These are phyloP conservation scores for Astrephomene gubernaculifera DNA, from an alignment of 139 green algal genomes.

Conservation along the genomic window DNA sequence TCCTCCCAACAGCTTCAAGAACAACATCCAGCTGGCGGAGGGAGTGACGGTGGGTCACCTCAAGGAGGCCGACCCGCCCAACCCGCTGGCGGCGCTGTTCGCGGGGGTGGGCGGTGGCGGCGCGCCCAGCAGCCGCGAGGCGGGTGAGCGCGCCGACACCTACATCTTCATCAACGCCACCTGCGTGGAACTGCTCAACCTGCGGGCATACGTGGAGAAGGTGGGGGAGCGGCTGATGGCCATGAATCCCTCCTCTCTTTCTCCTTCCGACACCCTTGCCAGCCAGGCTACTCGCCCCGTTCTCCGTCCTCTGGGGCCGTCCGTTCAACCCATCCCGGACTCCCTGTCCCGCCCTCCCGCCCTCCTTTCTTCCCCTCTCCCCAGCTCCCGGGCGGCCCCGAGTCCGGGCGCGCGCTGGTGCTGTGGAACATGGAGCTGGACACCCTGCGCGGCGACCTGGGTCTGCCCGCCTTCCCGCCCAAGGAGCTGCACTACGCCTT, in stretches of 20 bases:
- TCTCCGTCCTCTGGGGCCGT: background rate
- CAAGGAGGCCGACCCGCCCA: slow-evolving; percentile 60
- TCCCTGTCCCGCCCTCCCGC: background rate
- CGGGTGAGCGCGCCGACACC: slow-evolving; percentile 76
- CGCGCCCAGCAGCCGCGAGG: slow-evolving; percentile 47
- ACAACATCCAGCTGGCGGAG: slow-evolving; percentile 62
- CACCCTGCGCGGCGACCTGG: slow-evolving; percentile 91
- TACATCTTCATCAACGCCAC: slow-evolving; percentile 92
- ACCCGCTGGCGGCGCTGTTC: slow-evolving; percentile 54
- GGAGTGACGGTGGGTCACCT: slow-evolving; percentile 83
- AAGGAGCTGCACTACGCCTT: slow-evolving; percentile 81
- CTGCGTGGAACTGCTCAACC: slow-evolving; percentile 81
- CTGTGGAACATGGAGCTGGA: slow-evolving; percentile 98
- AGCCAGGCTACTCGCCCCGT: no score
- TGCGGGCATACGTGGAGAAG: slow-evolving; percentile 70
- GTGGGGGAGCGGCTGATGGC: no score
- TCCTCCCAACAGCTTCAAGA: slow-evolving; percentile 83
- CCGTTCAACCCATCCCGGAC: background rate
- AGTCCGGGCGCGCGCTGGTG: slow-evolving; percentile 14
- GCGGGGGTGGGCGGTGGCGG: slow-evolving; percentile 53
- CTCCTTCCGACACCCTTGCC: no score
- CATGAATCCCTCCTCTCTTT: no score
- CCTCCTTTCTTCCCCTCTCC: no score
- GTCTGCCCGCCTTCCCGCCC: slow-evolving; percentile 85
- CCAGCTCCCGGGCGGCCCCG: no score